Conservation (phyloP, 1,139 yeast species). For the Magnusiomyces starmeri region DNA sequence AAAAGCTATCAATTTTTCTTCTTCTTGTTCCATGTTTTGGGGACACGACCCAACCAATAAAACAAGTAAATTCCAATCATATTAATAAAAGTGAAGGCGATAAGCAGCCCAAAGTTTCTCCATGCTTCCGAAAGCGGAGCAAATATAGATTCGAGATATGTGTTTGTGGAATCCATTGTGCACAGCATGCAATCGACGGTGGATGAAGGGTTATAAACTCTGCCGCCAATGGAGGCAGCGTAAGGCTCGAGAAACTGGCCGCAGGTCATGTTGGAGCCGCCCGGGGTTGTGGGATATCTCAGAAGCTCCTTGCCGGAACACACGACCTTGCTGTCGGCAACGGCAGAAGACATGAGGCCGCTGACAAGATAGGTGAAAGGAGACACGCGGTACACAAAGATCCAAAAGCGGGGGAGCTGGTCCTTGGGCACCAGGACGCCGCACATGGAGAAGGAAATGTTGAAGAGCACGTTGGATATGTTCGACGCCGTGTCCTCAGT, state of each 20-base stretch:
- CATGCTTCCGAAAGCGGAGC: conserved; percentile 44
- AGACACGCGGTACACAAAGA: conserved; percentile 62
- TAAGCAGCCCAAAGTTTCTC: conserved; percentile 54
- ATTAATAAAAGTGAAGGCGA: conserved; percentile 48
- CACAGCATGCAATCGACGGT: conserved; percentile 55
- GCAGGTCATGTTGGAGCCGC: conserved; percentile 44
- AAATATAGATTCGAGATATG: conserved; percentile 42
- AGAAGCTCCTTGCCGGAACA: conserved; percentile 49
- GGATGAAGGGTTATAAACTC: conserved; percentile 46
- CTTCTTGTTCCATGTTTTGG: conserved; percentile 27
- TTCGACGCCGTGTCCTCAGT: conserved; percentile 69
- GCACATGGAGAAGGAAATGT: conserved; percentile 67
- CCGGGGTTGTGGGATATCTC: conserved; percentile 53
- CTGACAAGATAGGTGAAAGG: conserved; percentile 65
- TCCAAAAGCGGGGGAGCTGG: conserved; percentile 55
- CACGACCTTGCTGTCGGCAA: conserved; percentile 49
- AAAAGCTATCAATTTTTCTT: background rate
- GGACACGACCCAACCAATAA: conserved; percentile 78
- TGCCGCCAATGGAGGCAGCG: conserved; percentile 43
- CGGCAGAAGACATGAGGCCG: conserved; percentile 45
- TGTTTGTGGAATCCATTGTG: conserved; percentile 45
- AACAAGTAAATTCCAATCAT: conserved; percentile 45
- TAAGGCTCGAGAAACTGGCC: conserved; percentile 41
- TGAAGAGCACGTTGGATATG: conserved; percentile 52
- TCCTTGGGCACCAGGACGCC: conserved; percentile 66